phyloP scores from a whole-genome alignment of 257 asterid species.

The Ehretia macrophylla region DNA sequence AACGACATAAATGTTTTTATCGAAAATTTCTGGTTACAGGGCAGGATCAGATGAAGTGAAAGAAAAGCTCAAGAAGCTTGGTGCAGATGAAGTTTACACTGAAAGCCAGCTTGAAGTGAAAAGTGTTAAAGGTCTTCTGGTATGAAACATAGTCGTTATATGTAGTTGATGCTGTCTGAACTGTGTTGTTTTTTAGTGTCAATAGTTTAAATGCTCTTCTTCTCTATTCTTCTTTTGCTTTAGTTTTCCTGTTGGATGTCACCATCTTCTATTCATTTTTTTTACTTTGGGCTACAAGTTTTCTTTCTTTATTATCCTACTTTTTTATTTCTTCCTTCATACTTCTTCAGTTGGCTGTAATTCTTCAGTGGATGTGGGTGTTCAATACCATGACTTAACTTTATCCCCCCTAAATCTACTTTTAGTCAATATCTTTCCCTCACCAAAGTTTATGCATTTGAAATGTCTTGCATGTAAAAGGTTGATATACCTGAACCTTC shows the following conservation, averaged over 20 bases:
- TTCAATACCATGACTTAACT: too few species aligned
- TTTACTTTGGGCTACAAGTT: too few species aligned
- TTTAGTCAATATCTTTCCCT: neutral
- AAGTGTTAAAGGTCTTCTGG: conserved; percentile 77
- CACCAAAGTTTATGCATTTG: conserved; percentile 7
- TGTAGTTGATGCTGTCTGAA: neutral
- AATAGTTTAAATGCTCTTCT: neutral
- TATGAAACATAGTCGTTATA: conserved; percentile 25
- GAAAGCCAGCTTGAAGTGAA: conserved; percentile 81
- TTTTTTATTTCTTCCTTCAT: neutral
- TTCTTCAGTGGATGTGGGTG: too few species aligned
- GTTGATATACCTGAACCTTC: conserved; percentile 74
- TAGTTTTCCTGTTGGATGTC: neutral
- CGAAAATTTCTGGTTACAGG: conserved; percentile 40
- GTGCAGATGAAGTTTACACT: conserved; percentile 82
- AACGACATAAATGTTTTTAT: conserved; percentile 2
- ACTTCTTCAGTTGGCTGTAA: too few species aligned
- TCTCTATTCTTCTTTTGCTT: neutral
- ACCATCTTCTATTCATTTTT: too few species aligned
- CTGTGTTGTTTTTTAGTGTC: conserved; percentile 2
- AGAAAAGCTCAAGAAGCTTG: conserved; percentile 73
- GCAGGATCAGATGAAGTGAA: conserved; percentile 81
- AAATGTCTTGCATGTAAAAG: conserved; percentile 28
- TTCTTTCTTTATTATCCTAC: neutral
- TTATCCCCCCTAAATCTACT: too few species aligned